Evolutionary conservation across 371 early-diverging fungal species (phyloP).

Genomic region (Sporodiniella umbellata): DNA sequence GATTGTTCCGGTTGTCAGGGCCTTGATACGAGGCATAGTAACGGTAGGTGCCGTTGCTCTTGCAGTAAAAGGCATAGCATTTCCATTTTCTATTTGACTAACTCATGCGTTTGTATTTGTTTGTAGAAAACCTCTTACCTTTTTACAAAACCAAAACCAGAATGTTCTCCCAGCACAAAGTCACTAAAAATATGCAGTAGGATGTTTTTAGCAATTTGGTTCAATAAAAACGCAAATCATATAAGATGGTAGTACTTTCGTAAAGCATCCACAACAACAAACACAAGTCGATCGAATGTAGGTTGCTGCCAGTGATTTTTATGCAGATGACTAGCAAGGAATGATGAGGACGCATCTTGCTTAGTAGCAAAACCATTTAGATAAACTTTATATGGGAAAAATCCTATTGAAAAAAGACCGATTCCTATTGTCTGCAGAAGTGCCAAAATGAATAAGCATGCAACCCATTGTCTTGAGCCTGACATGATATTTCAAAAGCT

Average conservation of each 20-base stretch:
- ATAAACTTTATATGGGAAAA: constrained; percentile 75
- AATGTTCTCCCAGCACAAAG: constrained; percentile 67
- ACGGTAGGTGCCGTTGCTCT: constrained; percentile 89
- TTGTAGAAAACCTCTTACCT: no score
- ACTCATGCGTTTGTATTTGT: no score
- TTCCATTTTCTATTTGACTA: constrained; percentile 47
- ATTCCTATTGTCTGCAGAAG: constrained; percentile 61
- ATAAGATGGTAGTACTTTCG: no score
- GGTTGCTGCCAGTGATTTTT: constrained; percentile 24
- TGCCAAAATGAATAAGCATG: constrained; percentile 20
- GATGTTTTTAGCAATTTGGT: background rate
- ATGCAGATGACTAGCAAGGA: background rate
- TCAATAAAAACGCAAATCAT: no score
- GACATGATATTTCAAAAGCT: constrained; percentile 1
- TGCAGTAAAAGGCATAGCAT: constrained; percentile 66
- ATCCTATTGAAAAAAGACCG: constrained; percentile 66
- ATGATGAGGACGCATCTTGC: constrained; percentile 11
- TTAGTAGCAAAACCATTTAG: constrained; percentile 57
- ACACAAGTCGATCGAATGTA: constrained; percentile 68
- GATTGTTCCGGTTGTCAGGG: constrained; percentile 85
- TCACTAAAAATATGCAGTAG: constrained; percentile 54
- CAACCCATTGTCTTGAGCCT: background rate
- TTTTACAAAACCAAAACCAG: constrained; percentile 63
- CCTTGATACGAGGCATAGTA: constrained; percentile 93
- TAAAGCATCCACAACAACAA: constrained; percentile 81